A percentile compares a stretch with the other conserved stretches of the same genome.
phyloP scores from a whole-genome alignment of 2,329 filamentous ascomycete genomes.

The Acephala macrosclerotiorum region DNA sequence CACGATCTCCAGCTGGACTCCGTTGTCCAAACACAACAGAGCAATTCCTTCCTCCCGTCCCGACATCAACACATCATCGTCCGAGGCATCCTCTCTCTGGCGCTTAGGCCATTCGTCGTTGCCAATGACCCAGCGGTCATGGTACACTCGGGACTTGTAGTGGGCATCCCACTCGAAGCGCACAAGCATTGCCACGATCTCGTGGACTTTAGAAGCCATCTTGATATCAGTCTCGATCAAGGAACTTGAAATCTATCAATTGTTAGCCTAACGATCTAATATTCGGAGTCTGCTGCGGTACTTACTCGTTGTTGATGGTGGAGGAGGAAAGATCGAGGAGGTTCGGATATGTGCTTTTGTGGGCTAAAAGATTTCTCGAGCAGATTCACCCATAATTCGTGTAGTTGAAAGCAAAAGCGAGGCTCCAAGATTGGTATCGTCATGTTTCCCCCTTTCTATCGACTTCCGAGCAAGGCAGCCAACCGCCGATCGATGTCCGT shows the following conservation, averaged over 20 bases:
- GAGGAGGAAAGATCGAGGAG: not conserved
- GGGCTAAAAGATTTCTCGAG: not conserved
- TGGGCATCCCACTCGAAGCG: not conserved
- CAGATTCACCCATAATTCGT: not conserved
- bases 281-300: not conserved
- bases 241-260: not conserved
- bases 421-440: no score
- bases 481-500: no score
- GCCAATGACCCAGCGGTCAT: not conserved
- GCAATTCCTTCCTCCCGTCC: not conserved
- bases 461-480: no score
- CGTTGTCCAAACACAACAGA: not conserved
- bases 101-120: not conserved
- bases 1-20: not conserved
- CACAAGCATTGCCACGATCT: not conserved
- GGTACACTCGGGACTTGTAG: not conserved
- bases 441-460: no score
- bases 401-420: no score
- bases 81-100: not conserved
- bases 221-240: not conserved
- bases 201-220: not conserved
- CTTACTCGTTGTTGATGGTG: not conserved
- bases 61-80: not conserved
- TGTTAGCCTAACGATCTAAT: not conserved
- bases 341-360: not conserved